Conservation (phyloP, 208 protist genomes). For the Wallacemonas sp. region DNA sequence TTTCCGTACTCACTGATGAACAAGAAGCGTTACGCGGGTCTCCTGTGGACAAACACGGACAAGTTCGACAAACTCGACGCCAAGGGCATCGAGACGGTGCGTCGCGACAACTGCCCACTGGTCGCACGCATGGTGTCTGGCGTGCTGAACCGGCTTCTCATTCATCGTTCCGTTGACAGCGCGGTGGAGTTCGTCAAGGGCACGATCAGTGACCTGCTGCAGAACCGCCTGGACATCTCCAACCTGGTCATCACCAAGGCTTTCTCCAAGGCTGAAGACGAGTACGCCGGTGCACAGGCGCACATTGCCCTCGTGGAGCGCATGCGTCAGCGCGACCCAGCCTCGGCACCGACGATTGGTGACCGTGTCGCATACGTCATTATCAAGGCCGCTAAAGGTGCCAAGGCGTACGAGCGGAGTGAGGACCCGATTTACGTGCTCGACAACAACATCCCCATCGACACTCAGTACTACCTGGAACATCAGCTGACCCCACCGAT, state of each 20-base stretch:
- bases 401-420: conserved; percentile 98
- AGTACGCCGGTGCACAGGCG: conserved; percentile 92
- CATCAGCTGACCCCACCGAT: conserved; percentile 85
- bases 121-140: conserved; percentile 81
- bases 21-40: conserved; percentile 99
- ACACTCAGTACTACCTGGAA: conserved; percentile 90
- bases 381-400: conserved; percentile 72
- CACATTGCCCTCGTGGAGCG: conserved; percentile 86
- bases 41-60: conserved; percentile 98
- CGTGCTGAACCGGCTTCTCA: conserved; percentile 84
- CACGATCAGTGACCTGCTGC: conserved; percentile 82
- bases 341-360: conserved; percentile 77
- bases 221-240: conserved; percentile 85
- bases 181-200: conserved; percentile 91
- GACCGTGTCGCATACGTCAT: conserved; percentile 88
- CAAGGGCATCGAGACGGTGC: conserved; percentile 99
- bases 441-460: conserved; percentile 89
- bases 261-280: conserved; percentile 92
- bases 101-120: conserved; percentile 99
- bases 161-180: conserved; percentile 81
- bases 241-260: conserved; percentile 86
- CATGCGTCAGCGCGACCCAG: conserved; percentile 83
- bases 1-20: conserved; percentile 99
- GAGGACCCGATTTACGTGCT: conserved; percentile 99
- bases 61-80: conserved; percentile 99